These are phyloP conservation scores for Metschnikowia dekortorum DNA, from an alignment of 805 yeast genomes.

Conservation along the genomic window DNA sequence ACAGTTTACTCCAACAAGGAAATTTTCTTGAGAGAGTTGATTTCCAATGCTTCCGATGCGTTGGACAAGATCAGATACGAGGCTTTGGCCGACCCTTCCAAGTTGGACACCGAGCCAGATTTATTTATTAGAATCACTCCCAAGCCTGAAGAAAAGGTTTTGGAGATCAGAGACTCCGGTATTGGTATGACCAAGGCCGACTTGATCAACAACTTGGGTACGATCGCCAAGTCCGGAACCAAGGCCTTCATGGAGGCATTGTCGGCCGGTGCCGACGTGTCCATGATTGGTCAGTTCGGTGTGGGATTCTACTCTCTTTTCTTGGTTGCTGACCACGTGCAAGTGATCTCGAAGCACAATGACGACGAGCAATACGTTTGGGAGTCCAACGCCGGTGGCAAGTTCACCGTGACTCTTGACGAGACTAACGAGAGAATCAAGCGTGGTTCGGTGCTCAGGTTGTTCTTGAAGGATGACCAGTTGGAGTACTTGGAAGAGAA, in stretches of 20 bases:
- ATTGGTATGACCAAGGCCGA: constrained; percentile 99
- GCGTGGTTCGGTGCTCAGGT: constrained; percentile 94
- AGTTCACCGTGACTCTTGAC: constrained; percentile 93
- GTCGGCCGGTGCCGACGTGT: constrained; percentile 98
- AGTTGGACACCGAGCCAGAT: constrained; percentile 92
- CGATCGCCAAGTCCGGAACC: constrained; percentile 99
- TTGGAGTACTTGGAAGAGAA: constrained; percentile 98
- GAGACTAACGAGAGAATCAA: constrained; percentile 78
- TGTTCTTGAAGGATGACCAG: constrained; percentile 98
- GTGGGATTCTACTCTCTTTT: constrained; percentile 99
- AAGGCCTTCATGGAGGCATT: constrained; percentile 99
- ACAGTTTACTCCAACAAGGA: constrained; percentile 99
- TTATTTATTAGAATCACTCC: constrained; percentile 97
- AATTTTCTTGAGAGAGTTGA: constrained; percentile 97
- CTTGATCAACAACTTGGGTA: constrained; percentile 97
- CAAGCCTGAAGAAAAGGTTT: constrained; percentile 85
- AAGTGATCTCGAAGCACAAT: constrained; percentile 96
- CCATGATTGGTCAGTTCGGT: constrained; percentile 99
- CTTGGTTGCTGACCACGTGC: constrained; percentile 98
- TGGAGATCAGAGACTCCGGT: constrained; percentile 99
- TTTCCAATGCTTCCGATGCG: constrained; percentile 99
- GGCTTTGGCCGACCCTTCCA: constrained; percentile 86
- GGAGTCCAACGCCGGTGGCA: constrained; percentile 99
- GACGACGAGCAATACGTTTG: constrained; percentile 99
- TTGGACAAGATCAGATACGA: constrained; percentile 97